Evolutionary conservation across 805 yeast species (phyloP).

Genomic region (Saturnispora dispora): DNA sequence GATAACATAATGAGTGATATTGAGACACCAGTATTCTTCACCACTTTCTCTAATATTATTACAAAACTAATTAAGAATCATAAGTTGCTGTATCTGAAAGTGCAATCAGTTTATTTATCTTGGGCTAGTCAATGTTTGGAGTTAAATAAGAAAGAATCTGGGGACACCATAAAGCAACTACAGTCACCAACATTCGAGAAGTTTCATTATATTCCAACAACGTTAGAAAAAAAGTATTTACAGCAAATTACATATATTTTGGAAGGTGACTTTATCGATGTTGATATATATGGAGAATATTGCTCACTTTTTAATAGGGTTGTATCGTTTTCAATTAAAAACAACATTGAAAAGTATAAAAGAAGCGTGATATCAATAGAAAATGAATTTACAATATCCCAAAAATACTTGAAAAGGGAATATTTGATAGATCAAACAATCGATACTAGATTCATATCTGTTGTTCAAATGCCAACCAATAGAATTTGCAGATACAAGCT

Average conservation of each 20-base stretch:
- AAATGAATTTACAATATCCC: constrained; percentile 24
- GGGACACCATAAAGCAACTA: constrained; percentile 7
- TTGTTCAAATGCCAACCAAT: constrained; percentile 45
- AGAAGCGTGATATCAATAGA: constrained; percentile 16
- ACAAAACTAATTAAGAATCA: constrained; percentile 28
- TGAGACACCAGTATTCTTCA: constrained; percentile 30
- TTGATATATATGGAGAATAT: constrained; percentile 19
- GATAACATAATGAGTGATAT: constrained; percentile 29
- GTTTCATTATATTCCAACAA: constrained; percentile 12
- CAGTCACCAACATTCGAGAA: constrained; percentile 21
- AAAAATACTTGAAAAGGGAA: constrained; percentile 8
- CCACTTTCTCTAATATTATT: constrained; percentile 23
- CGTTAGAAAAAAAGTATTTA: constrained; percentile 17
- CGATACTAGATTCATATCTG: constrained; percentile 46
- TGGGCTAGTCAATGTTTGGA: constrained; percentile 15
- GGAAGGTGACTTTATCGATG: constrained; percentile 16
- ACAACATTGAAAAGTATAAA: constrained; percentile 20
- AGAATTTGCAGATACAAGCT: constrained; percentile 43
- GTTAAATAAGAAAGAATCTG: not conserved
- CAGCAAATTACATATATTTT: constrained; percentile 16
- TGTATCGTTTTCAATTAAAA: constrained; percentile 15
- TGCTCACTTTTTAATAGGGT: constrained; percentile 21
- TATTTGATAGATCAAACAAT: constrained; percentile 31
- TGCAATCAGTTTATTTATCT: constrained; percentile 19
- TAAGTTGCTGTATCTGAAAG: constrained; percentile 20